A percentile compares a stretch with the other conserved stretches of the same genome.
phyloP scores from a whole-genome alignment of 768 basidiomycete species.

The Daedalea quercina region DNA sequence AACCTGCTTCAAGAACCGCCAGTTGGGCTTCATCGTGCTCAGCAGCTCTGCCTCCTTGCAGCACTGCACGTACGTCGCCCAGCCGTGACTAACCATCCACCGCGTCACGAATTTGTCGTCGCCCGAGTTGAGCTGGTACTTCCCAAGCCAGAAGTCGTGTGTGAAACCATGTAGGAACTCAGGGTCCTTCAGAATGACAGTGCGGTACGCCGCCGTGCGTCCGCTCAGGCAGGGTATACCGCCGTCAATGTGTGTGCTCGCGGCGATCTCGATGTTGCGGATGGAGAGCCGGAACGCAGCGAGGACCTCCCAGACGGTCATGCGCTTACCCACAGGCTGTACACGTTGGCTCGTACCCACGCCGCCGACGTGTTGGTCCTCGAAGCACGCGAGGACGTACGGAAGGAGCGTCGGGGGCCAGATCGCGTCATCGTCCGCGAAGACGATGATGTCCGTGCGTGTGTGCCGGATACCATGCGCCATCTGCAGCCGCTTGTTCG shows the following conservation, averaged over 20 bases:
- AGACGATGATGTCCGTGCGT: slow-evolving; percentile 89
- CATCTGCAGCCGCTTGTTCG: slow-evolving; percentile 94
- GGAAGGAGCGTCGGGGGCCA: slow-evolving; percentile 92
- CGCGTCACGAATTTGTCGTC: slow-evolving; percentile 93
- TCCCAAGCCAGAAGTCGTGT: slow-evolving; percentile 89
- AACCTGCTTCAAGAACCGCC: slow-evolving; percentile 93
- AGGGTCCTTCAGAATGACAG: slow-evolving; percentile 91
- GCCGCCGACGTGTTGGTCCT: slow-evolving; percentile 90
- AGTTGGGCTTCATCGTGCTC: slow-evolving; percentile 95
- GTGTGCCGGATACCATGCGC: slow-evolving; percentile 86
- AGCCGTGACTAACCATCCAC: slow-evolving; percentile 95
- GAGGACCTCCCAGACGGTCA: slow-evolving; percentile 95
- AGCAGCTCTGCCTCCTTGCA: slow-evolving; percentile 82
- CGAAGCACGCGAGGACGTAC: slow-evolving; percentile 85
- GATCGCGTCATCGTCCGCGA: slow-evolving; percentile 93
- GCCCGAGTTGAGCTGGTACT: slow-evolving; percentile 91
- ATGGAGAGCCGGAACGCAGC: slow-evolving; percentile 91
- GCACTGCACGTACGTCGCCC: slow-evolving; percentile 90
- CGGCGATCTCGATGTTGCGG: slow-evolving; percentile 88
- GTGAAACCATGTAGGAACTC: slow-evolving; percentile 91
- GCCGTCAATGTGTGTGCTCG: slow-evolving; percentile 89
- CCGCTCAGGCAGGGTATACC: slow-evolving; percentile 90
- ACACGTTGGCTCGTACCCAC: slow-evolving; percentile 91
- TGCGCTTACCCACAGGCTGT: slow-evolving; percentile 63
- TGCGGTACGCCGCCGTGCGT: slow-evolving; percentile 89